Percentiles rank a stretch among this genome's conserved stretches.
Evolutionary conservation across 2,329 filamentous ascomycete species (phyloP).

Genomic region (Trichophyton equinum): DNA sequence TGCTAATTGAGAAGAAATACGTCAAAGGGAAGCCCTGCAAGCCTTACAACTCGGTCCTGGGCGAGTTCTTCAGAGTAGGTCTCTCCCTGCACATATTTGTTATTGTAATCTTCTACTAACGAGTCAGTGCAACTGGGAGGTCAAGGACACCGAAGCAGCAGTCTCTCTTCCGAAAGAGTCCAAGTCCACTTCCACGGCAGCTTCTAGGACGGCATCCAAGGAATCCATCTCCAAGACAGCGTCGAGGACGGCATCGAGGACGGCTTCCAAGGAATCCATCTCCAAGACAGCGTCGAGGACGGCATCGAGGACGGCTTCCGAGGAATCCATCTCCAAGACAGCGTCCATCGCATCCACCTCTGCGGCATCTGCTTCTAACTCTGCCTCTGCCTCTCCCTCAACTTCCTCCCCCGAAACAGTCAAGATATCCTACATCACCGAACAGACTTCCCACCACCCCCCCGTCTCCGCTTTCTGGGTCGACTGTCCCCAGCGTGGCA

Average conservation of each 20-base stretch:
- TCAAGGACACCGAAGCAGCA: constrained; percentile 58
- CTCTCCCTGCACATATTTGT: too few species aligned
- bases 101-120: constrained; percentile 11
- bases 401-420: constrained; percentile 36
- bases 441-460: constrained; percentile 96
- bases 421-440: constrained; percentile 84
- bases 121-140: constrained; percentile 80
- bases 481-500: constrained; percentile 79
- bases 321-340: neutral
- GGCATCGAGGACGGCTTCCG: too few species aligned
- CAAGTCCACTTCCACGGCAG: neutral
- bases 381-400: neutral
- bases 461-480: constrained; percentile 94
- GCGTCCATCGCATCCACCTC: neutral
- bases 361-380: neutral
- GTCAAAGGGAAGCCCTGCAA: constrained; percentile 98
- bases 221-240: neutral
- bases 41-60: constrained; percentile 92
- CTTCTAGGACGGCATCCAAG: too few species aligned
- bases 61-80: constrained; percentile 82
- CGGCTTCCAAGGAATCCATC: too few species aligned
- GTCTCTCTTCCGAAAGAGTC: neutral
- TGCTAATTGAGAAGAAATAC: constrained; percentile 55
- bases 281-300: neutral
- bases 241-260: too few species aligned